A percentile compares a stretch with the other conserved stretches of the same genome.
These are phyloP conservation scores for Tillandsia leiboldiana DNA, from an alignment of 176 grass and related monocot genomes.

Conservation along the genomic window DNA sequence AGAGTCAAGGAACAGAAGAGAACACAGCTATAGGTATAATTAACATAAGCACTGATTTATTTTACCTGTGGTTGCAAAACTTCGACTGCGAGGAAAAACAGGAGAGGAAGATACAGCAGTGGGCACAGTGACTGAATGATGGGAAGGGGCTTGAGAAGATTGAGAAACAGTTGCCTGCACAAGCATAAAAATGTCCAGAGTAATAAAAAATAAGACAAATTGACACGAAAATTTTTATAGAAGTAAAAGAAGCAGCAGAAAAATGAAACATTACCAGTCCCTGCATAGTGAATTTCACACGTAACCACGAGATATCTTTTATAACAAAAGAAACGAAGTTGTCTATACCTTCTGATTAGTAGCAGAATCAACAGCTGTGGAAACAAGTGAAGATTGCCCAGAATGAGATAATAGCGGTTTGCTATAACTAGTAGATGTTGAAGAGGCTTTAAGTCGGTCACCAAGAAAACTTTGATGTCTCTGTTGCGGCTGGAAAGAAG, in stretches of 20 bases:
- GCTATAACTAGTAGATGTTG: conserved; percentile 28
- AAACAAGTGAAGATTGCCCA: conserved; percentile 34
- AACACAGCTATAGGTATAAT: not conserved
- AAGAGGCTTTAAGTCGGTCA: conserved; percentile 42
- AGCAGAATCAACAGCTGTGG: conserved; percentile 36
- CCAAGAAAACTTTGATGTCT: conserved; percentile 67
- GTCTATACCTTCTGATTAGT: conserved; percentile 56
- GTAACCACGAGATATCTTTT: not conserved
- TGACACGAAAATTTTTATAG: conserved; percentile 14
- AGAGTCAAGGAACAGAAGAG: not conserved
- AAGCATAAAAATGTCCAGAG: conserved; percentile 20
- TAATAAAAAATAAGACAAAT: not conserved
- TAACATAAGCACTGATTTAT: not conserved
- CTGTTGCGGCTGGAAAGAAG: conserved; percentile 66
- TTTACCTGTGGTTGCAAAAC: conserved; percentile 56
- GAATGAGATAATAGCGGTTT: conserved; percentile 36
- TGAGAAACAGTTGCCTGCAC: conserved; percentile 23
- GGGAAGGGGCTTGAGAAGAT: conserved; percentile 47
- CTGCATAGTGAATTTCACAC: not conserved
- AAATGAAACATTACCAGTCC: not conserved
- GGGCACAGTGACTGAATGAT: conserved; percentile 42
- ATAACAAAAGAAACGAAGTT: conserved; percentile 9
- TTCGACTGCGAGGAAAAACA: conserved; percentile 52
- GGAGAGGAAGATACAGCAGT: conserved; percentile 39
- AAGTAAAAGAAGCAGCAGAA: conserved; percentile 1